Conservation (phyloP, 2,329 filamentous ascomycete genomes). For the Echinosphaeria canescens region DNA sequence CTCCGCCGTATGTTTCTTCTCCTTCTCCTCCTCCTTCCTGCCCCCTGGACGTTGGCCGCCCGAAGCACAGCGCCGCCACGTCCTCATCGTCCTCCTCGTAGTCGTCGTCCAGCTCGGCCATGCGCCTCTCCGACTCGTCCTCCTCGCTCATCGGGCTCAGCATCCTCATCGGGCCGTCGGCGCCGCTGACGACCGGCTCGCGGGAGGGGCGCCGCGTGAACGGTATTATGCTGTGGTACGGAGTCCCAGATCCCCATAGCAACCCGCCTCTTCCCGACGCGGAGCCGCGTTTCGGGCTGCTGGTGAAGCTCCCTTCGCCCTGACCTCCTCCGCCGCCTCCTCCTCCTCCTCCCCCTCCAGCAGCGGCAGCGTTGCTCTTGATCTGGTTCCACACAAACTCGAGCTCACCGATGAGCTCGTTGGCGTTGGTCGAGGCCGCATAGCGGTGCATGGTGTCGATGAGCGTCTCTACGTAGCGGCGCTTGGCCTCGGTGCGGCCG, state of each 20-base stretch:
- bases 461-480: conserved; percentile 77
- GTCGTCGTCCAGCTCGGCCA: conserved; percentile 21
- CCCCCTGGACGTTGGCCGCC: too few species aligned
- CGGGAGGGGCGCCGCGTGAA: too few species aligned
- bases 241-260: too few species aligned
- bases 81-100: conserved; percentile 13
- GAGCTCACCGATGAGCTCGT: conserved; percentile 79
- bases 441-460: conserved; percentile 96
- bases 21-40: too few species aligned
- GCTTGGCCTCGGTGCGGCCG: conserved; percentile 79
- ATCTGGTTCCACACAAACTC: conserved; percentile 99
- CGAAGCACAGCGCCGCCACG: too few species aligned
- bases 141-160: conserved; percentile 75
- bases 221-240: too few species aligned
- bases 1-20: too few species aligned
- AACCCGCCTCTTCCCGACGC: too few species aligned
- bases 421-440: conserved; percentile 70
- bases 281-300: conserved; percentile 1
- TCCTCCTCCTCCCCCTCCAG: conserved; percentile 18
- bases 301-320: conserved; percentile 1
- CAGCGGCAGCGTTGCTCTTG: conserved; percentile 65
- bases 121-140: conserved; percentile 37
- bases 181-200: conserved; percentile 24
- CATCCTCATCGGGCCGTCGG: conserved; percentile 40
- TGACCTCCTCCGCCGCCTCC: too few species aligned